phyloP scores from a whole-genome alignment of 176 grass and related monocot genomes.

The Aegilops umbellulata region DNA sequence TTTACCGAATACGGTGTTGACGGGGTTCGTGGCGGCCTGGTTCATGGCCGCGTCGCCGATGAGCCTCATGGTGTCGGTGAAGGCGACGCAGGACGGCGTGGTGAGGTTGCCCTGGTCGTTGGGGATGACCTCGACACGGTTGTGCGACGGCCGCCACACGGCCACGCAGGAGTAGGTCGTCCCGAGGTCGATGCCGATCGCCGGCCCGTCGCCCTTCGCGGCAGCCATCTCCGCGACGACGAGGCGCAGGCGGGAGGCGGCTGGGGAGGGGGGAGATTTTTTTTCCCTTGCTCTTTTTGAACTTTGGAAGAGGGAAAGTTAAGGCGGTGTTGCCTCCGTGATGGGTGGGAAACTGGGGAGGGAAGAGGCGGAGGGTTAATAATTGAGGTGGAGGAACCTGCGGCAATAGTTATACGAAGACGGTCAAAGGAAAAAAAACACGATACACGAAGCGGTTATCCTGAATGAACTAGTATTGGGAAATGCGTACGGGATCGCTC shows the following conservation, averaged over 20 bases:
- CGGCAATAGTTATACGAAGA: too few species aligned
- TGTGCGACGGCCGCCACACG: constrained; percentile 50
- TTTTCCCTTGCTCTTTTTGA: not conserved
- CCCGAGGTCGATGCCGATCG: constrained; percentile 92
- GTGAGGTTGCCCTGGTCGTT: constrained; percentile 12
- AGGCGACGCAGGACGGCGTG: constrained; percentile 12
- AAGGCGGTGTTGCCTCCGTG: not conserved
- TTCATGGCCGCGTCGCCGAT: constrained; percentile 17
- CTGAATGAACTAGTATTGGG: too few species aligned
- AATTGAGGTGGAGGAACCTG: not conserved
- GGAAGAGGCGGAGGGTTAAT: not conserved
- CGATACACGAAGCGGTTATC: too few species aligned
- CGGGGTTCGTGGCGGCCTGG: not conserved
- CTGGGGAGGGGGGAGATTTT: too few species aligned
- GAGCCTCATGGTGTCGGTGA: constrained; percentile 1
- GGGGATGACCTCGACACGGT: constrained; percentile 5
- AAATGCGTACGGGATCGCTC: too few species aligned
- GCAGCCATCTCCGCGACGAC: too few species aligned
- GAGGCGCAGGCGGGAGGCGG: too few species aligned
- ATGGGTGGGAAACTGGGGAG: not conserved
- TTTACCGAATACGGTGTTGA: constrained; percentile 14
- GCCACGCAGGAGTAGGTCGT: constrained; percentile 93
- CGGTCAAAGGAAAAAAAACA: too few species aligned
- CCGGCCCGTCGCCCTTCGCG: constrained; percentile 63
- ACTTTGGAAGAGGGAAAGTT: not conserved